Evolutionary conservation across 768 basidiomycete species (phyloP), one percentile per base, ranked within the genome.

Genomic region (Naganishia friedmannii): DNA sequence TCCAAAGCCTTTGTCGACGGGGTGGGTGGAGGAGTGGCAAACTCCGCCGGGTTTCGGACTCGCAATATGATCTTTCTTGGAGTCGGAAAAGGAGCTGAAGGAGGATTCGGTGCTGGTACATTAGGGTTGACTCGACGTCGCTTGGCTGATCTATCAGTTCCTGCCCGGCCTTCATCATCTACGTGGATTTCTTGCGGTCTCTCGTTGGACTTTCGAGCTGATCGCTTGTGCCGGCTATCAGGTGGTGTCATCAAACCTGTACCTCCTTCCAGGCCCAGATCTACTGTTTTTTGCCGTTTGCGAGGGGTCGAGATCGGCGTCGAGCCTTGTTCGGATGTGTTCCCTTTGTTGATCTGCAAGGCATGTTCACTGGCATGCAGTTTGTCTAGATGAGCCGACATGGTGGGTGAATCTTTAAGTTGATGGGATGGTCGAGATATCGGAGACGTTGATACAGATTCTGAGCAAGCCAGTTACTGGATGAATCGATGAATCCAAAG

Each of bases 11-110:
- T 55, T 66, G 70, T 68, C 70, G 73, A 46, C 68, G 68, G 31
- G 58, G 55, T 60, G 77, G 77, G 9, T n/a, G 60, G 60, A 63
- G 60, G 60, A 28, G 60, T 63, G n/a, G 13, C 39, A 29, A 63
- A 12, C 23, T 29, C 60, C 9, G 60, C 60, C 60, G 42, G 60
- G 15, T 28, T 34, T 46, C 42, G 60, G 34, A 63, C 60, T 45
- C 37, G 37, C 23, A 42, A n/a, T 26, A 63, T 21, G 17, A n/a
- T 63, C 42, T 63, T 63, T 9, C 39, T 46, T 19, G 78, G 78
- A 31, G 78, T 80, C 1, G 79, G 79, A 53, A 80, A 80, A 0
- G 79, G 79, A 15, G 70, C 74, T 17, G 77, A 60, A 48, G 77
- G 79, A 8, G 79, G 79, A 63, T 80, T 80, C 5, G 77, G 77